These are phyloP conservation scores for Cyclocybe aegerita DNA, from an alignment of 768 basidiomycete species.

Conservation along the genomic window DNA sequence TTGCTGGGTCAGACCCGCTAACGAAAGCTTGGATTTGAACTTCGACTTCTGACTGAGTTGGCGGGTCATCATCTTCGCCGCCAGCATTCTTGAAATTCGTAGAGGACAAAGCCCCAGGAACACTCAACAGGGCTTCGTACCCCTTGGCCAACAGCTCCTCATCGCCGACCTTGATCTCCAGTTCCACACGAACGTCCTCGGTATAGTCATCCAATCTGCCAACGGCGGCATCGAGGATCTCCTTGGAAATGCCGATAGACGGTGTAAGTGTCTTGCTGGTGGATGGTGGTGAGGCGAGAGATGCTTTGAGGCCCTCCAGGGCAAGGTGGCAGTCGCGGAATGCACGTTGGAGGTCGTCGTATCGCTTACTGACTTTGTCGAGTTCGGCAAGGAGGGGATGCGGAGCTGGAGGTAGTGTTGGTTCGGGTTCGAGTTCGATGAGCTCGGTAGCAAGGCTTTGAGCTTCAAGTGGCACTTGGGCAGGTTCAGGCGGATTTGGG, in stretches of 20 bases:
- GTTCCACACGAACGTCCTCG: conserved; percentile 79
- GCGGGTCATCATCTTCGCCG: conserved; percentile 12
- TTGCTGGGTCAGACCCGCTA: conserved; percentile 47
- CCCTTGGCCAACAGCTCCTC: conserved; percentile 65
- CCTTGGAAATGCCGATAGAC: conserved; percentile 17
- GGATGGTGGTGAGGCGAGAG: conserved; percentile 20
- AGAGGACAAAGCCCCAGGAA: conserved; percentile 47
- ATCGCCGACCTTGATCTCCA: conserved; percentile 78
- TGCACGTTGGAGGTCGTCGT: conserved; percentile 57
- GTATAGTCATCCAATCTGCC: conserved; percentile 69
- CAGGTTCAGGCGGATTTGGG: not conserved
- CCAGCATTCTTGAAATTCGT: not conserved
- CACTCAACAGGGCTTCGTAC: conserved; percentile 63
- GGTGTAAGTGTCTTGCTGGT: not conserved
- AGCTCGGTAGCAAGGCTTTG: not conserved
- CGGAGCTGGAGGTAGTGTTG: conserved; percentile 8
- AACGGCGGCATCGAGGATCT: conserved; percentile 50
- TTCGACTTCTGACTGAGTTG: conserved; percentile 38
- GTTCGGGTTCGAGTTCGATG: not conserved
- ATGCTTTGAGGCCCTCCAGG: conserved; percentile 54
- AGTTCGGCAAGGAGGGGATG: conserved; percentile 49
- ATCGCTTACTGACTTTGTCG: conserved; percentile 45
- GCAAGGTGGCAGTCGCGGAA: conserved; percentile 73
- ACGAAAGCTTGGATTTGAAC: conserved; percentile 55
- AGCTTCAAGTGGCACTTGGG: not conserved